Conservation (phyloP, 192 early-diverging fungal genomes). For the Umbelopsis sp. region DNA sequence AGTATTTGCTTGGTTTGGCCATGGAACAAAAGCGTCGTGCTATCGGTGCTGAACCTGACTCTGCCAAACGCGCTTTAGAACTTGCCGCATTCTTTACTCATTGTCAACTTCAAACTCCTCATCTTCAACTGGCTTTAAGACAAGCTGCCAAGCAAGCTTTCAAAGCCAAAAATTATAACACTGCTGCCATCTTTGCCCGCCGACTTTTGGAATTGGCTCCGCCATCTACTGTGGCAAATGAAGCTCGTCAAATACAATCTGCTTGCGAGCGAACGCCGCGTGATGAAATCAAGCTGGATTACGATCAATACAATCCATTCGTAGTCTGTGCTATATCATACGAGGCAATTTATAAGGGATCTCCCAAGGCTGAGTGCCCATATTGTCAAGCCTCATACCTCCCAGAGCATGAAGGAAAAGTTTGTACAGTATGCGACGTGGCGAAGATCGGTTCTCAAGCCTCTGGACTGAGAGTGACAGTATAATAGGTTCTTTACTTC, state of each 20-base stretch:
- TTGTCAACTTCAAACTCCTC: slow-evolving; percentile 84
- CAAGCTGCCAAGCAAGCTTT: slow-evolving; percentile 85
- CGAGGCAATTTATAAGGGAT: slow-evolving; percentile 90
- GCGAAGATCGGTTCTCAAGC: slow-evolving; percentile 79
- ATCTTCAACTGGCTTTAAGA: slow-evolving; percentile 87
- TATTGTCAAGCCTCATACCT: slow-evolving; percentile 89
- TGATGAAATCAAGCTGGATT: slow-evolving; percentile 83
- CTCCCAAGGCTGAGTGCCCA: slow-evolving; percentile 77
- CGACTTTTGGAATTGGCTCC: slow-evolving; percentile 91
- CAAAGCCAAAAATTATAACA: slow-evolving; percentile 83
- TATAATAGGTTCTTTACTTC: slow-evolving; percentile 16
- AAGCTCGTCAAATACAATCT: slow-evolving; percentile 78
- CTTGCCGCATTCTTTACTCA: slow-evolving; percentile 97
- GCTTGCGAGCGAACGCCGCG: slow-evolving; percentile 77
- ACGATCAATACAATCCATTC: slow-evolving; percentile 97
- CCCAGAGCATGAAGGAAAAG: slow-evolving; percentile 75
- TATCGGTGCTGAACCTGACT: slow-evolving; percentile 56
- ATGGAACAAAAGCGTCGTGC: slow-evolving; percentile 83
- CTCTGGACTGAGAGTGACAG: slow-evolving; percentile 67
- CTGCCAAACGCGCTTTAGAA: slow-evolving; percentile 78
- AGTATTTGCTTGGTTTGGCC: slow-evolving; percentile 89
- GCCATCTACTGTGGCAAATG: slow-evolving; percentile 70
- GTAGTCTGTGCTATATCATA: slow-evolving; percentile 83
- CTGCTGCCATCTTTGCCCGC: slow-evolving; percentile 86
- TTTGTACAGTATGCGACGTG: slow-evolving; percentile 90